A percentile compares a stretch with the other conserved stretches of the same genome.
Evolutionary conservation across 805 yeast species (phyloP).

Genomic region (Candida nemodendra): DNA sequence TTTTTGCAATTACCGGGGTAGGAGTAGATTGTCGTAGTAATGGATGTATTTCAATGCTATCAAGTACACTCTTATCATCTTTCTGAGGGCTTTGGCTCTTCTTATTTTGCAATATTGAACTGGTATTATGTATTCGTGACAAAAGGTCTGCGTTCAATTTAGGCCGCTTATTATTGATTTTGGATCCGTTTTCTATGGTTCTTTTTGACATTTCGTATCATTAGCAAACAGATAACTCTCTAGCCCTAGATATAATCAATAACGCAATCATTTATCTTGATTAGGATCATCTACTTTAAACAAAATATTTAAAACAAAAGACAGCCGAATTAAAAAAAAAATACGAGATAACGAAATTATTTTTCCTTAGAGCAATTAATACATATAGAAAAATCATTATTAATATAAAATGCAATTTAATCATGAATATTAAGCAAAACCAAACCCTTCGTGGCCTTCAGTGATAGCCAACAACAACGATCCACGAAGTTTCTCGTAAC

Average conservation of each 20-base stretch:
- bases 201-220: conserved; percentile 2
- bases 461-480: conserved; percentile 80
- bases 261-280: too few relatives aligned
- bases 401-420: conserved; percentile 1
- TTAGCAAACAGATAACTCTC: too few relatives aligned
- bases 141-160: conserved; percentile 3
- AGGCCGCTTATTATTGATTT: conserved; percentile 1
- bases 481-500: conserved; percentile 81
- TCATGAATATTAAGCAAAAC: conserved; percentile 52
- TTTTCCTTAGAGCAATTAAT: background rate
- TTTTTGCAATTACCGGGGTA: conserved; percentile 14
- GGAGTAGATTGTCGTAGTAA: conserved; percentile 20
- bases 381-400: background rate
- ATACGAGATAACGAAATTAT: background rate
- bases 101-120: conserved; percentile 3
- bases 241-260: too few relatives aligned
- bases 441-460: conserved; percentile 97
- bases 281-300: too few relatives aligned
- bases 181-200: background rate
- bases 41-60: conserved; percentile 32
- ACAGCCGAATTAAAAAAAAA: background rate
- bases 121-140: conserved; percentile 4
- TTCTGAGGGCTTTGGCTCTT: background rate
- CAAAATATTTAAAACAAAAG: background rate
- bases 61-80: conserved; percentile 9